Conservation (phyloP, 768 basidiomycete genomes). For the Peribolospora kevripleyi region DNA sequence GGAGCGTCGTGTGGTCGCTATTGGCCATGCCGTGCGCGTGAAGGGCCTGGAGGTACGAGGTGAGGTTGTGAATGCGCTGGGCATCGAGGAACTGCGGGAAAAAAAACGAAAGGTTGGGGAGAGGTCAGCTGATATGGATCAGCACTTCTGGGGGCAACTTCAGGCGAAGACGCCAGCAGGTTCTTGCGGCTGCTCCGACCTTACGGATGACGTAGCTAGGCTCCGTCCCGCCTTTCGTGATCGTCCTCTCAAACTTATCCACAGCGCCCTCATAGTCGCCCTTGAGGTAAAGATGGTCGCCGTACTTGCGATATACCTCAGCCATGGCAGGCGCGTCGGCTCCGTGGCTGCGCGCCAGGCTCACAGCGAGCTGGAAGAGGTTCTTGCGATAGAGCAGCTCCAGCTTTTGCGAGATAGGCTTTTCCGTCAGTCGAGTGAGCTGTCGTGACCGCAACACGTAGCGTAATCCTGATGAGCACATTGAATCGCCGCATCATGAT, state of each 20-base stretch:
- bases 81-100: slow-evolving; percentile 69
- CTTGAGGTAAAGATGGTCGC: slow-evolving; percentile 71
- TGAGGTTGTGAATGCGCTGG: slow-evolving; percentile 82
- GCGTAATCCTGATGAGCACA: slow-evolving; percentile 4
- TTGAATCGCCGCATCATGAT: slow-evolving; percentile 6
- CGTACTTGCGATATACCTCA: slow-evolving; percentile 62
- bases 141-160: not conserved
- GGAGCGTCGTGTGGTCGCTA: slow-evolving; percentile 82
- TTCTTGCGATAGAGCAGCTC: slow-evolving; percentile 61
- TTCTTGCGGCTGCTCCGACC: slow-evolving; percentile 24
- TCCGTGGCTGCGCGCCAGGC: slow-evolving; percentile 52
- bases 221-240: slow-evolving; percentile 42
- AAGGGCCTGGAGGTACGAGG: slow-evolving; percentile 83
- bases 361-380: slow-evolving; percentile 50
- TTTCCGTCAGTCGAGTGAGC: slow-evolving; percentile 47
- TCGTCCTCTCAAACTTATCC: slow-evolving; percentile 72
- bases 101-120: slow-evolving; percentile 1
- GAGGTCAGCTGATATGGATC: not conserved
- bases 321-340: slow-evolving; percentile 50
- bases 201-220: slow-evolving; percentile 95
- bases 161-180: not conserved
- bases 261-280: slow-evolving; percentile 83
- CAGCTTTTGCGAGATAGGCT: slow-evolving; percentile 59
- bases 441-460: slow-evolving; percentile 13
- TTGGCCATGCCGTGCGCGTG: slow-evolving; percentile 76